A percentile compares a stretch with the other conserved stretches of the same genome.
phyloP scores from a whole-genome alignment of 2,329 filamentous ascomycete species.

The Pseudocercospora vitis region DNA sequence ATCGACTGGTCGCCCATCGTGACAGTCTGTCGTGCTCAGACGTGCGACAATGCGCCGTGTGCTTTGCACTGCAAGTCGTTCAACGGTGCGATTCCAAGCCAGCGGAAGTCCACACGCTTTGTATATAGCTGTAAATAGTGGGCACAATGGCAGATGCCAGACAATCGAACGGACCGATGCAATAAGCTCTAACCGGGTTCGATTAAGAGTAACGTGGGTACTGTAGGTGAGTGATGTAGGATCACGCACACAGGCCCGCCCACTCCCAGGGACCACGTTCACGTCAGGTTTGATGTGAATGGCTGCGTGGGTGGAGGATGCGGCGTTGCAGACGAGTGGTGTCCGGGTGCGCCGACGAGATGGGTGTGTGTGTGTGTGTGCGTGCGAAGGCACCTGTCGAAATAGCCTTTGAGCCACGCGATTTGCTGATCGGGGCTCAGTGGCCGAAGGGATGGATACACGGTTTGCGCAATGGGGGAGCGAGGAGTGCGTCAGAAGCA shows the following conservation, averaged over 20 bases:
- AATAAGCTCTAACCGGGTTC: constrained; percentile 3
- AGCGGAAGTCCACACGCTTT: constrained; percentile 3
- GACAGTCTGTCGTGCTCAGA: neutral
- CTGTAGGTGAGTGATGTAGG: neutral
- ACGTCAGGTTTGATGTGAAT: constrained; percentile 4
- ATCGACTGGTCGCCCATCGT: constrained; percentile 40
- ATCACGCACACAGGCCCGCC: constrained; percentile 2
- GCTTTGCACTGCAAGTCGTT: neutral
- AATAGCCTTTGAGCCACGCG: constrained; percentile 1
- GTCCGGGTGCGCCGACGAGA: neutral
- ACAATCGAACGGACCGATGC: constrained; percentile 8
- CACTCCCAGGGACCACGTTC: constrained; percentile 6
- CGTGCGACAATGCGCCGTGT: neutral
- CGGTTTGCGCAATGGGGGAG: neutral
- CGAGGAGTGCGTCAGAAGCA: neutral
- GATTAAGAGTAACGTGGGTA: constrained; percentile 1
- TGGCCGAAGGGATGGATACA: constrained; percentile 4
- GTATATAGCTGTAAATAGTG: constrained; percentile 3
- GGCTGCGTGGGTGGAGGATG: neutral
- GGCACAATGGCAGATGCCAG: neutral
- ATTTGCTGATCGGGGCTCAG: constrained; percentile 1
- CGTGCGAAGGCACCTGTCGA: constrained; percentile 4
- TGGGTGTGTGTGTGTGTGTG: neutral
- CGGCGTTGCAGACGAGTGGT: neutral
- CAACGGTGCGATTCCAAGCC: neutral